A percentile compares a stretch with the other conserved stretches of the same genome.
These are phyloP conservation scores for Globisporangium middletonii DNA, from an alignment of 352 stramenopile genomes.

Conservation along the genomic window DNA sequence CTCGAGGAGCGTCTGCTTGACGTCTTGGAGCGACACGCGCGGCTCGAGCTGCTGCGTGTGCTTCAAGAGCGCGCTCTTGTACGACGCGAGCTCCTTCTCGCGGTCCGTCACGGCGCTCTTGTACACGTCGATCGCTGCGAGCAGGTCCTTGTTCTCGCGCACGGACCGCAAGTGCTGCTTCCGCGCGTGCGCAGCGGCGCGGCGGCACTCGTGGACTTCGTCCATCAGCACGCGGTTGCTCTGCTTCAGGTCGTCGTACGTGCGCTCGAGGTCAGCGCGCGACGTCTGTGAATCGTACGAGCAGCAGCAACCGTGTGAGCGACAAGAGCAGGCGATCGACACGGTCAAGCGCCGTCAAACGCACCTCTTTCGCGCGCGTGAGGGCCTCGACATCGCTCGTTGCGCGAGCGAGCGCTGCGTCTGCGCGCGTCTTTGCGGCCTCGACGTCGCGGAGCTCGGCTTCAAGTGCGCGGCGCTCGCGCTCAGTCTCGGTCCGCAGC, in stretches of 20 bases:
- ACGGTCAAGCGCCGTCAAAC: not conserved
- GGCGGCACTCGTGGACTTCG: slow-evolving; percentile 51
- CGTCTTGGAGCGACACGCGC: slow-evolving; percentile 47
- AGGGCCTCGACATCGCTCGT: slow-evolving; percentile 27
- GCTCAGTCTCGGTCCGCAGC: slow-evolving; percentile 36
- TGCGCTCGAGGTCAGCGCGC: slow-evolving; percentile 23
- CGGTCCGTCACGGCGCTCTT: slow-evolving; percentile 49
- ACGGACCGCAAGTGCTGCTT: slow-evolving; percentile 55
- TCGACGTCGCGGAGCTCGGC: slow-evolving; percentile 34
- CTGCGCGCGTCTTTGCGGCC: slow-evolving; percentile 21
- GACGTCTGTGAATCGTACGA: slow-evolving; percentile 11
- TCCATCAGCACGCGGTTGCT: slow-evolving; percentile 59
- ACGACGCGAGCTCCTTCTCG: slow-evolving; percentile 67
- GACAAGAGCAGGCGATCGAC: not conserved
- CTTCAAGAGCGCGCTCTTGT: slow-evolving; percentile 42
- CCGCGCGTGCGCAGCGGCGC: slow-evolving; percentile 39
- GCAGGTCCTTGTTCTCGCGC: slow-evolving; percentile 58
- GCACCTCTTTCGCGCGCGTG: slow-evolving; percentile 20
- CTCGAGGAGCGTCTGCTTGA: slow-evolving; percentile 66
- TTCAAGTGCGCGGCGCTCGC: slow-evolving; percentile 33
- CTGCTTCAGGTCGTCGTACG: slow-evolving; percentile 46
- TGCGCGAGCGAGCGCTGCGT: slow-evolving; percentile 26
- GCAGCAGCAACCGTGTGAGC: not conserved
- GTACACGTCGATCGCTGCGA: slow-evolving; percentile 57
- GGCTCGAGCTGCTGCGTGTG: slow-evolving; percentile 46